These are phyloP conservation scores for Lecanosticta acicola DNA, from an alignment of 2,329 filamentous ascomycete species.

Conservation along the genomic window DNA sequence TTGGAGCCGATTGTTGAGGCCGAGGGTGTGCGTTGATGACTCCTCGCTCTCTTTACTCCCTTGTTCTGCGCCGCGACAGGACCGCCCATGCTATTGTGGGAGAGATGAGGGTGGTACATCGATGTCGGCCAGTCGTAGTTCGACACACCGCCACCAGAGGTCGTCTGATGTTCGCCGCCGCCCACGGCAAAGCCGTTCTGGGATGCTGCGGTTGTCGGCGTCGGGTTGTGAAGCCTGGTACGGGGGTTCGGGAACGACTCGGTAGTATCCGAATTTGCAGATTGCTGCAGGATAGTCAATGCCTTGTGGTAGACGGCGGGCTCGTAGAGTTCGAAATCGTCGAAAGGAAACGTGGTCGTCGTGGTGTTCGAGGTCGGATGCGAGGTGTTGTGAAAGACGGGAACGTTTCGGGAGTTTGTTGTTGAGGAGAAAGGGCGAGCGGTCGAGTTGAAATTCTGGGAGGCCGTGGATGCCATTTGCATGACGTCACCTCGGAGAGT, in stretches of 20 bases:
- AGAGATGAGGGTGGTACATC: conserved; percentile 19
- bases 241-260: neutral
- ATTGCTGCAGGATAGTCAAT: conserved; percentile 13
- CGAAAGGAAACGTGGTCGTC: conserved; percentile 6
- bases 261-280: conserved; percentile 2
- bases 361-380: conserved; percentile 1
- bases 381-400: conserved; percentile 1
- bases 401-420: neutral
- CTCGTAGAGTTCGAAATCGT: conserved; percentile 10
- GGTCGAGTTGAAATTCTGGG: neutral
- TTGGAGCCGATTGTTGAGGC: conserved; percentile 40
- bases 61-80: conserved; percentile 15
- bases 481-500: conserved; percentile 5
- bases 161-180: neutral
- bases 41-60: conserved; percentile 22
- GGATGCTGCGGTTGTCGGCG: neutral
- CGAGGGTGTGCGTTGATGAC: conserved; percentile 33
- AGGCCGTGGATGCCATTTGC: neutral
- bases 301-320: conserved; percentile 13
- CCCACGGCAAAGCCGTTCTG: neutral
- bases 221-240: neutral
- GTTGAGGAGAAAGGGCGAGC: neutral
- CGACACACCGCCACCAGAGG: conserved; percentile 8
- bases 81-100: conserved; percentile 25
- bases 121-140: conserved; percentile 15